These are phyloP conservation scores for Kwoniella sp. DNA, from an alignment of 768 basidiomycete species.

Conservation along the genomic window DNA sequence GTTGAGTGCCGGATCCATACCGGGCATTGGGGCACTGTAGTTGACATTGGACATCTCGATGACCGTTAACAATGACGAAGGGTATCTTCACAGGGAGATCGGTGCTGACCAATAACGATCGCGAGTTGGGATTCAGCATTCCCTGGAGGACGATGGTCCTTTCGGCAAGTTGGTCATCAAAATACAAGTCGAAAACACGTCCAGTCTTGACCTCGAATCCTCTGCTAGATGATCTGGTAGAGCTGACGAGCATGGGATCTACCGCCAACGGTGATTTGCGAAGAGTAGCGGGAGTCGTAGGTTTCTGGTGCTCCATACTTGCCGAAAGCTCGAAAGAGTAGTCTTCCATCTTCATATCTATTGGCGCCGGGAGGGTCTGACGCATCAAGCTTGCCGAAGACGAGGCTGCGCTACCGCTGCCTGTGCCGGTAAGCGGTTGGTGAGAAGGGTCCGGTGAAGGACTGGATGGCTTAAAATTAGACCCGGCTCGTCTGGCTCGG, in stretches of 20 bases:
- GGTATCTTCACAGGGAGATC: slow-evolving; percentile 27
- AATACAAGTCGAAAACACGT: slow-evolving; percentile 24
- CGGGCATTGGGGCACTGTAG: slow-evolving; percentile 12
- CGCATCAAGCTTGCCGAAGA: slow-evolving; percentile 30
- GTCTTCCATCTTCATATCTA: slow-evolving; percentile 35
- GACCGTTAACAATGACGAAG: slow-evolving; percentile 10
- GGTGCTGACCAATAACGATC: slow-evolving; percentile 23
- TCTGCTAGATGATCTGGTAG: neutral
- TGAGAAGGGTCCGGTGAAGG: neutral
- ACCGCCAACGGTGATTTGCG: neutral
- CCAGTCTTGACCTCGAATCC: slow-evolving; percentile 2
- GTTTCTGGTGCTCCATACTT: slow-evolving; percentile 14
- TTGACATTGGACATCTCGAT: slow-evolving; percentile 1
- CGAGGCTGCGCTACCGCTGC: slow-evolving; percentile 4
- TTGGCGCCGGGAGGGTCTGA: slow-evolving; percentile 23
- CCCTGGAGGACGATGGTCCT: slow-evolving; percentile 16
- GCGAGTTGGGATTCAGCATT: slow-evolving; percentile 24
- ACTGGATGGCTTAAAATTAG: neutral
- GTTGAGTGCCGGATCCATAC: neutral
- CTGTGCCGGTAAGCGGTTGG: neutral
- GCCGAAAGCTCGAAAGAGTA: slow-evolving; percentile 41
- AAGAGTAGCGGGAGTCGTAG: slow-evolving; percentile 7
- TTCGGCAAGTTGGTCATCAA: slow-evolving; percentile 8
- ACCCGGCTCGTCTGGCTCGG: slow-evolving; percentile 11
- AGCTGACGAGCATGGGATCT: neutral